Percentiles rank a stretch among this genome's conserved stretches.
Conservation (phyloP, 208 protist genomes). For the Acanthamoeba quina region DNA sequence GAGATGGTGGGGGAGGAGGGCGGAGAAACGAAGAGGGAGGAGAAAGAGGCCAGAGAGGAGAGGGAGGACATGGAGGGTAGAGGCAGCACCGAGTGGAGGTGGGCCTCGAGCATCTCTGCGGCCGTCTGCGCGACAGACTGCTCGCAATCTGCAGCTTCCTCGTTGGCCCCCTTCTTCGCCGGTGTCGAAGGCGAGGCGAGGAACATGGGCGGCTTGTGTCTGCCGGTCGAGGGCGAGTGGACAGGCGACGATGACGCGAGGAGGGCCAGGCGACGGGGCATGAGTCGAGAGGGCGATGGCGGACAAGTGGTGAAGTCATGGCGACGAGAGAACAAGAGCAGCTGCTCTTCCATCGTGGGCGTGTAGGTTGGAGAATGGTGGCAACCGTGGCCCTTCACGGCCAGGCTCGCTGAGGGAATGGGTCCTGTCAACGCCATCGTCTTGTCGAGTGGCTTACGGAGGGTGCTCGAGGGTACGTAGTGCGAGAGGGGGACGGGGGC, state of each 20-base stretch:
- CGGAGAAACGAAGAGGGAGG: background rate
- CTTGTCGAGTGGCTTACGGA: background rate
- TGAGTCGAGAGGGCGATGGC: slow-evolving; percentile 11
- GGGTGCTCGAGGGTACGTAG: too few relatives aligned
- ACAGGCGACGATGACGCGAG: background rate
- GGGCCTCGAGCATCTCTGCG: background rate
- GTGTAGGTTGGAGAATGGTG: background rate
- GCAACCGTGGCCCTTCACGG: background rate
- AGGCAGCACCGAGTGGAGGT: slow-evolving; percentile 1
- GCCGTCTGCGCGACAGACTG: background rate
- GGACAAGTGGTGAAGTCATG: slow-evolving; percentile 52
- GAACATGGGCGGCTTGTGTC: background rate
- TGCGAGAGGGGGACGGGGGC: too few relatives aligned
- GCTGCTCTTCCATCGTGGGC: slow-evolving; percentile 4
- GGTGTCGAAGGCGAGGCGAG: background rate
- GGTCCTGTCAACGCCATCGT: background rate
- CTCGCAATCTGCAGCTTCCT: background rate
- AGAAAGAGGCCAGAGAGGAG: background rate
- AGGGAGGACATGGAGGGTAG: background rate
- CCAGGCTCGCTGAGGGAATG: background rate
- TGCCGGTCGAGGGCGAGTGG: background rate
- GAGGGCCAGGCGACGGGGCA: background rate
- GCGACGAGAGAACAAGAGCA: background rate
- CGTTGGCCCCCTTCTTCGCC: background rate
- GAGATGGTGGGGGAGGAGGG: background rate